These are phyloP conservation scores for Orychophragmus violaceus DNA, from an alignment of 345 rosid genomes.

Conservation along the genomic window DNA sequence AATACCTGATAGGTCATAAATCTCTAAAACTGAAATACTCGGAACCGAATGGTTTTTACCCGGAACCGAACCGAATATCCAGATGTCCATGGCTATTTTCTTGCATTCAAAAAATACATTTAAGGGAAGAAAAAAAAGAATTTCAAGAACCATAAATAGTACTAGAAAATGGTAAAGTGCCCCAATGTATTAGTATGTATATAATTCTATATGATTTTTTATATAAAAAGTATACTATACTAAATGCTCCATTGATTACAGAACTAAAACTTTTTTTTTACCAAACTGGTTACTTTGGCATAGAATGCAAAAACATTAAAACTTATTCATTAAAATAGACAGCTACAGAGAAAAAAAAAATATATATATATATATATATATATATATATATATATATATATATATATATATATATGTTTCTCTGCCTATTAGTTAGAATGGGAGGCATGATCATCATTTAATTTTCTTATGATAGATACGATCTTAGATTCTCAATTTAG, in stretches of 20 bases:
- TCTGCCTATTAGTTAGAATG: neutral
- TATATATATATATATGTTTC: neutral
- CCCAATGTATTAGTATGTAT: neutral
- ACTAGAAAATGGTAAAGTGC: neutral
- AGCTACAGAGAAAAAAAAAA: neutral
- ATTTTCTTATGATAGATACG: constrained; percentile 1
- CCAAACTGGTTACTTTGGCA: neutral
- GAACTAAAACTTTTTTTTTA: neutral
- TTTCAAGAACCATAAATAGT: neutral
- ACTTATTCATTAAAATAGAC: neutral
- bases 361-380: too few species aligned
- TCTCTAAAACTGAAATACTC: too few species aligned
- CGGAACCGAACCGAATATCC: too few species aligned
- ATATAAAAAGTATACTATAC: too few species aligned
- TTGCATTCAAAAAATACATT: neutral
- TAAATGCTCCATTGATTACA: too few species aligned
- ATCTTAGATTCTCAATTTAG: neutral
- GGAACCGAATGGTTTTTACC: too few species aligned
- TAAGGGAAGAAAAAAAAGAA: neutral
- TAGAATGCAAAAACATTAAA: neutral
- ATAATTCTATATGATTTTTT: too few species aligned
- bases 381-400: too few species aligned
- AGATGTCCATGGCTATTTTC: too few species aligned
- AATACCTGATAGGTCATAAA: too few species aligned
- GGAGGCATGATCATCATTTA: neutral